phyloP scores from a whole-genome alignment of 2,329 filamentous ascomycete genomes.

The Plenodomus biglobosus region DNA sequence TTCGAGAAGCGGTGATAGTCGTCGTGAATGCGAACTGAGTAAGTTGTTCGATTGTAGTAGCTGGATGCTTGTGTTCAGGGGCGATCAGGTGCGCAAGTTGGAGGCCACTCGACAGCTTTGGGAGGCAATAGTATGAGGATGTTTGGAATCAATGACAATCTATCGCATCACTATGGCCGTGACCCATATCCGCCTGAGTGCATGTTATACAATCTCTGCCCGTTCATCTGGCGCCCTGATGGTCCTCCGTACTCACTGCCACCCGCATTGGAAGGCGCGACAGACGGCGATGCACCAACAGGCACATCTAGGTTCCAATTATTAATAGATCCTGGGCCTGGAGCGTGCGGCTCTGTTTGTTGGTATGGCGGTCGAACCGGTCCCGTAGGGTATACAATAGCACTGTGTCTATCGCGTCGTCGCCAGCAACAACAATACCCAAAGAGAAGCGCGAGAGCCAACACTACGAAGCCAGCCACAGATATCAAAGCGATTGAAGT shows the following conservation, averaged over 20 bases:
- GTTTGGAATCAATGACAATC: not conserved
- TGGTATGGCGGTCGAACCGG: not conserved
- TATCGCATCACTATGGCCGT: not conserved
- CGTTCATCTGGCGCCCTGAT: not conserved
- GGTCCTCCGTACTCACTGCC: not conserved
- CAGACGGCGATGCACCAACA: not conserved
- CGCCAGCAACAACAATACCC: conserved; percentile 1
- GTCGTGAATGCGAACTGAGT: conserved; percentile 1
- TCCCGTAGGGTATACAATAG: not conserved
- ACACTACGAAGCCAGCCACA: conserved; percentile 1
- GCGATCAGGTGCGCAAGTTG: conserved; percentile 1
- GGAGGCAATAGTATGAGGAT: conserved; percentile 1
- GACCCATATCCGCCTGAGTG: not conserved
- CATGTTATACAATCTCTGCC: not conserved
- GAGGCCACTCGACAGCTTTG: conserved; percentile 5
- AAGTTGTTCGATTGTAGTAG: not conserved
- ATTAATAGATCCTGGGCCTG: not conserved
- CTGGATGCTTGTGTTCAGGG: conserved; percentile 5
- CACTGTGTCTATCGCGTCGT: not conserved
- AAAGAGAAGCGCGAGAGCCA: not conserved
- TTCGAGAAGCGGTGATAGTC: conserved; percentile 1
- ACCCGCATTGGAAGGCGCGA: not conserved
- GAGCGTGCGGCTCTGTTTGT: not conserved
- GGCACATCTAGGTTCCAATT: not conserved
- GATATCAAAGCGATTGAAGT: conserved; percentile 1